Evolutionary conservation across 352 stramenopile species (phyloP), one percentile per base, ranked within the genome.

Genomic region (Pythium aquatile): DNA sequence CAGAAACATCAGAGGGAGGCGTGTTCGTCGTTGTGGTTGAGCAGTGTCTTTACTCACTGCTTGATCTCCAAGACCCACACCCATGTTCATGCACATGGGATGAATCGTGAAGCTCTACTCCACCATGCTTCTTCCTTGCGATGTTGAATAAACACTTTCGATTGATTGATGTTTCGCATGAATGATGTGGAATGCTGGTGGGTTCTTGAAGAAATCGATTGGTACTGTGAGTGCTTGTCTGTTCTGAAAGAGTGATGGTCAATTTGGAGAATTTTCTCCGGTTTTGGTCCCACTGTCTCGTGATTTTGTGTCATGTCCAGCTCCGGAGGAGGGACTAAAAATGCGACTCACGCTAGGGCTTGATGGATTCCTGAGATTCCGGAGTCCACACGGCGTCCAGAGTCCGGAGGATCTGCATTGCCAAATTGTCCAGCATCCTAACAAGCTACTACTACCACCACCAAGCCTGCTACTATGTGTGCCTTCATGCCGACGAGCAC

Each of bases 401-500:
- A 17, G n/a, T 30, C 20, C 44, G 20, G 37, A 52, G 37, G 39
- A 3, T 47, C 20, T 8, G 10, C 48, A 65, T 56, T 56, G 40
- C 7, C 32, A 37, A 66, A 66, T 24, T 26, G 40, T 17, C 30
- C 60, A 55, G 7, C 30, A 42, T 26, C 17, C 5, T 29, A 17
- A 29, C 59, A 59, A 48, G 47, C n/a, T 17, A 3, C 14, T n/a
- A 28, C 29, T 30, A 29, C 44, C 42, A 32, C 47, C 1, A 49
- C n/a, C 44, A 30, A 30, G 24, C 7, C 20, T n/a, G n/a, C 24
- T 35, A 53, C 35, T 26, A 55, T 55, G 48, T 39, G 48, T 3
- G 26, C 52, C 40, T 61, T 68, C 37, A 54, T 68, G 44, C 61
- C 62, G 10, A 49, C 55, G 10, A 69, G 63, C 44, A 69, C 63